phyloP scores from a whole-genome alignment of 2,329 filamentous ascomycete species.

The Penicillium hesseltinei region DNA sequence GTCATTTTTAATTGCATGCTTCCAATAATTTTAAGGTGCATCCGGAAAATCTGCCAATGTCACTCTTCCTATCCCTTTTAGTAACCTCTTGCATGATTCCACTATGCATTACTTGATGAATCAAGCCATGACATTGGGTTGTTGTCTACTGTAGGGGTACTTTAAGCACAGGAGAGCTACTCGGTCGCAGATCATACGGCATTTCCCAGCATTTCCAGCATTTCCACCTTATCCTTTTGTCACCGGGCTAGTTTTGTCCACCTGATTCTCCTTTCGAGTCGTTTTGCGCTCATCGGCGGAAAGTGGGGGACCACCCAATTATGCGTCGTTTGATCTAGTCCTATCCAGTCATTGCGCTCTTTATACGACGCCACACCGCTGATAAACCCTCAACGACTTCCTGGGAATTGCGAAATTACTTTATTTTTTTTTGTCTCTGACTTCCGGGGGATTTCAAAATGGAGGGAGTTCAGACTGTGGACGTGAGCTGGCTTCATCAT shows the following conservation, averaged over 20 bases:
- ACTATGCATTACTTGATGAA: neutral
- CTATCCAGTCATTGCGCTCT: constrained; percentile 19
- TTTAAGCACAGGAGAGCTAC: neutral
- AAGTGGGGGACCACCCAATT: constrained; percentile 26
- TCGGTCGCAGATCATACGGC: constrained; percentile 11
- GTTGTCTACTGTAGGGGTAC: neutral
- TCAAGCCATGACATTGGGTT: neutral
- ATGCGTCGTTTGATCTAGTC: constrained; percentile 25
- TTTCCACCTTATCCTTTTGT: neutral
- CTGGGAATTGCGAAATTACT: neutral
- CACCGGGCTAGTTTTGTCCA: constrained; percentile 3
- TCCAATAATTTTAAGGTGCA: constrained; percentile 13
- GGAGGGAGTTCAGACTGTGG: constrained; percentile 78
- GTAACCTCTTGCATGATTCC: constrained; percentile 4
- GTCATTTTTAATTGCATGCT: constrained; percentile 19
- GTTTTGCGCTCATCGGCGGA: constrained; percentile 7
- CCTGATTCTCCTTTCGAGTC: constrained; percentile 10
- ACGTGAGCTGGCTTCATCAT: constrained; percentile 90
- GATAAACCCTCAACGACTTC: constrained; percentile 9
- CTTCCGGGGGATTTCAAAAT: constrained; percentile 49
- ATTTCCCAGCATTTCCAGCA: neutral
- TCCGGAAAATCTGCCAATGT: constrained; percentile 15
- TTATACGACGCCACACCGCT: constrained; percentile 21
- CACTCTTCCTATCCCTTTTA: neutral
- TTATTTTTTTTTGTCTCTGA: neutral